Evolutionary conservation across 2,329 filamentous ascomycete genomes (phyloP), one percentile per base, ranked within the genome.

Genomic region (Xylaria sp.): DNA sequence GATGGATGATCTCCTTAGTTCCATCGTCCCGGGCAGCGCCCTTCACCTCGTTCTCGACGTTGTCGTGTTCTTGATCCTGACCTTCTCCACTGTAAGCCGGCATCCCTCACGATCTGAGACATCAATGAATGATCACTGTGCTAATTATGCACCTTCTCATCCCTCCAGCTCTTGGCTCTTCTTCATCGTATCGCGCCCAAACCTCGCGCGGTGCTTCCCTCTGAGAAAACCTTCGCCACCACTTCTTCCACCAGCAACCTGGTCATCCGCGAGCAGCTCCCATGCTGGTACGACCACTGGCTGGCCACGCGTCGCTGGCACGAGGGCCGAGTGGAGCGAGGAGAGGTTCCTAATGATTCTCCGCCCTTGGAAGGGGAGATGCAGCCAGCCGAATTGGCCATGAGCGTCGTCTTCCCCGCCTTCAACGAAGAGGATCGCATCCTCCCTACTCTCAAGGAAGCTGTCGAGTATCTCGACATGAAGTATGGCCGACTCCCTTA

Each of bases 401-500:
- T 99, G 79, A 94, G 90, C 57, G 86, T 97, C 6, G 91, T 99
- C 0, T 88, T 99, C 49, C 94, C 94, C 0, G 94, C 94, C 8
- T 99, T 92, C 81, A 99, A 99, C 67, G 94, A 99, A 71, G 88
- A 93, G 72, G 82, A 89, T 60, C 86, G 94, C 35, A 81, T 99
- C 52, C 81, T 85, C 10, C 88, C 87, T 9, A 96, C 96, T 76
- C 80, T 99, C 10, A 87, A 95, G 70, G 94, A 99, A 75, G 92
- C 94, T 1, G 88, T 97, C 30, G 86, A 85, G 54, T 96, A 92
- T 72, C 82, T 99, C 8, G 89, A 96, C 73, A 77, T 80, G 54
- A 83, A 87, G 64, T 93, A 95, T 70, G 90, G 90, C 8, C 79
- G 80, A 16, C 67, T 71, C 65, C 66, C 70, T 11, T 63, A 61